These are phyloP conservation scores for Fusarium concolor DNA, from an alignment of 2,329 filamentous ascomycete genomes.

Conservation along the genomic window DNA sequence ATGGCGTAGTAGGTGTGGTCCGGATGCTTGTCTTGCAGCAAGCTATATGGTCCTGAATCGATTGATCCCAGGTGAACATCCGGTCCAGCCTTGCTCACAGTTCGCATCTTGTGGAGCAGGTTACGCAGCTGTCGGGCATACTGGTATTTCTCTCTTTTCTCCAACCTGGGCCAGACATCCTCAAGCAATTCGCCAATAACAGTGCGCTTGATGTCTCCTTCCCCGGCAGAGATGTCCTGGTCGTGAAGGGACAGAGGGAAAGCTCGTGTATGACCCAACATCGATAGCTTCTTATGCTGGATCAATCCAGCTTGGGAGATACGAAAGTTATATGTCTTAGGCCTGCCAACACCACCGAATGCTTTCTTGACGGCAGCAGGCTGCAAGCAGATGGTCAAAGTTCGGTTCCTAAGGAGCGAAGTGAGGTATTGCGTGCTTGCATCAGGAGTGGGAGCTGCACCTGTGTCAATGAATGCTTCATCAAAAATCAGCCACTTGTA, in stretches of 20 bases:
- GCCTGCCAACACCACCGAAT: neutral
- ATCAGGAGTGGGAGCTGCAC: constrained; percentile 30
- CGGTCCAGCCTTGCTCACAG: neutral
- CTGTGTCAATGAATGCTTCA: constrained; percentile 1
- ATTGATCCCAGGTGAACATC: constrained; percentile 26
- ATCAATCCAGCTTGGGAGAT: constrained; percentile 40
- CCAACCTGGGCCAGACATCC: constrained; percentile 44
- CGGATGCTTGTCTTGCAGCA: constrained; percentile 47
- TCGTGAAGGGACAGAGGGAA: constrained; percentile 26
- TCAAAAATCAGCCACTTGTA: neutral
- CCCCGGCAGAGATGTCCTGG: constrained; percentile 1
- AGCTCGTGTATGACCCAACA: constrained; percentile 16
- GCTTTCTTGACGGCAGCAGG: neutral
- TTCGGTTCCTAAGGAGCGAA: constrained; percentile 33
- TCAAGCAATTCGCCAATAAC: constrained; percentile 46
- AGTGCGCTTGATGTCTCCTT: constrained; percentile 16
- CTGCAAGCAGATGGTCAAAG: constrained; percentile 25
- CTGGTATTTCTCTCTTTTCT: constrained; percentile 37
- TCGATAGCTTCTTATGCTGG: constrained; percentile 32
- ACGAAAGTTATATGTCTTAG: constrained; percentile 23
- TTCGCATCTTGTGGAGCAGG: constrained; percentile 43
- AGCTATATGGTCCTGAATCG: constrained; percentile 39
- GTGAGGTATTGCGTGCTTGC: constrained; percentile 29
- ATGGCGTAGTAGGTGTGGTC: constrained; percentile 48
- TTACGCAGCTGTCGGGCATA: constrained; percentile 46